These are phyloP conservation scores for Ophiocordyceps unilateralis DNA, from an alignment of 2,329 filamentous ascomycete species.

Conservation along the genomic window DNA sequence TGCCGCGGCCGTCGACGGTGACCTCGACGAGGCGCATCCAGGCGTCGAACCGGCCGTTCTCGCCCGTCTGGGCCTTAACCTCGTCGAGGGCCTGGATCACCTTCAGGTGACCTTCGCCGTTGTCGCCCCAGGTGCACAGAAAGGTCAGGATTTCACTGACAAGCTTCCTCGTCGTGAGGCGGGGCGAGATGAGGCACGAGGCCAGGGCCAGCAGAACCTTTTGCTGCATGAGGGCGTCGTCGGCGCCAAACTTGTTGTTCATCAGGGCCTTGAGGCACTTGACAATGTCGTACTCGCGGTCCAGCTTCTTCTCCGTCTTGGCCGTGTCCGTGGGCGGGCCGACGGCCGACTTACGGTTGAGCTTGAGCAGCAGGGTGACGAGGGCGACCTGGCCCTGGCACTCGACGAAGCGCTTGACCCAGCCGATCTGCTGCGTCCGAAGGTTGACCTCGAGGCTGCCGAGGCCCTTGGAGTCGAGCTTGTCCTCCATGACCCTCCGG, in stretches of 20 bases:
- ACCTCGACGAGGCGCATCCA: conserved; percentile 99
- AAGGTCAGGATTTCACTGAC: conserved; percentile 95
- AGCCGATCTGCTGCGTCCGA: conserved; percentile 89
- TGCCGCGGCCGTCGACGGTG: conserved; percentile 88
- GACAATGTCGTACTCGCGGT: conserved; percentile 90
- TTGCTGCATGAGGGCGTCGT: conserved; percentile 81
- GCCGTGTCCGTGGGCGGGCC: conserved; percentile 47
- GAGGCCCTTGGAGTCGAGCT: conserved; percentile 77
- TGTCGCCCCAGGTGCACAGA: conserved; percentile 79
- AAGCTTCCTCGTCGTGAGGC: conserved; percentile 80
- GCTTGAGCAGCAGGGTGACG: conserved; percentile 82
- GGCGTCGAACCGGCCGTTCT: conserved; percentile 90
- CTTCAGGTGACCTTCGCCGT: conserved; percentile 73
- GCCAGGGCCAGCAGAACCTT: conserved; percentile 79
- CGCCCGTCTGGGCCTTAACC: conserved; percentile 72
- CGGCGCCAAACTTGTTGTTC: conserved; percentile 98
- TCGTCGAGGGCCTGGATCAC: conserved; percentile 87
- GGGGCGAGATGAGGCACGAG: conserved; percentile 71
- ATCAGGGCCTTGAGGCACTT: conserved; percentile 95
- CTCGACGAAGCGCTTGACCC: conserved; percentile 93
- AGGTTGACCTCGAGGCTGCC: conserved; percentile 88
- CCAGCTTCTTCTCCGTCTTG: conserved; percentile 59
- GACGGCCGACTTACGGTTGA: conserved; percentile 70
- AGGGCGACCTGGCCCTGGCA: conserved; percentile 93
- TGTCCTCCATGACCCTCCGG: conserved; percentile 89